Evolutionary conservation across 116 monocot species (phyloP).

Genomic region (Posidonia oceanica): DNA sequence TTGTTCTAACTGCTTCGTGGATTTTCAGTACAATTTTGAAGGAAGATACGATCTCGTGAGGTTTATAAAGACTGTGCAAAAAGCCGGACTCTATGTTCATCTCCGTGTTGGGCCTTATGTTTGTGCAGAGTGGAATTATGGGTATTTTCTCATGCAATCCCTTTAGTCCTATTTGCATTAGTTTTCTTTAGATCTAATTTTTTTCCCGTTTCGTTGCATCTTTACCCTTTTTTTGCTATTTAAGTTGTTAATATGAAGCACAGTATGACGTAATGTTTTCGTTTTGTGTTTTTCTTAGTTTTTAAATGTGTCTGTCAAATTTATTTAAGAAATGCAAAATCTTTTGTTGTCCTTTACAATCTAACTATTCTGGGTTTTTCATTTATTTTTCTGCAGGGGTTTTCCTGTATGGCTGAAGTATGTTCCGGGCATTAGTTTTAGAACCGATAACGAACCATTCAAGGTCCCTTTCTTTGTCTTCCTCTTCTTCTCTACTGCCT

Average conservation of each 20-base stretch:
- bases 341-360: background rate
- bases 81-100: slow-evolving; percentile 39
- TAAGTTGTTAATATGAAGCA: too few relatives aligned
- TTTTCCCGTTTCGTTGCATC: background rate
- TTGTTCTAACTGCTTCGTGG: background rate
- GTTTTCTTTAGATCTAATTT: slow-evolving; percentile 1
- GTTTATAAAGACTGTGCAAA: slow-evolving; percentile 35
- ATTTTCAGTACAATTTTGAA: slow-evolving; percentile 34
- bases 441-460: slow-evolving; percentile 96
- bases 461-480: slow-evolving; percentile 38
- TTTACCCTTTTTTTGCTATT: too few relatives aligned
- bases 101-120: slow-evolving; percentile 71
- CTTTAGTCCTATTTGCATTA: background rate
- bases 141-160: slow-evolving; percentile 19
- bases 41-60: slow-evolving; percentile 43
- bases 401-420: slow-evolving; percentile 99
- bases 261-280: too few relatives aligned
- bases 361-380: background rate
- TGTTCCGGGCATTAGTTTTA: slow-evolving; percentile 97
- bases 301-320: background rate
- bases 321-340: too few relatives aligned
- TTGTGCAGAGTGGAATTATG: slow-evolving; percentile 78
- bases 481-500: background rate
- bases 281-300: too few relatives aligned
- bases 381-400: slow-evolving; percentile 32